These are phyloP conservation scores for Leccinum variicolor DNA, from an alignment of 768 basidiomycete genomes.

Conservation along the genomic window DNA sequence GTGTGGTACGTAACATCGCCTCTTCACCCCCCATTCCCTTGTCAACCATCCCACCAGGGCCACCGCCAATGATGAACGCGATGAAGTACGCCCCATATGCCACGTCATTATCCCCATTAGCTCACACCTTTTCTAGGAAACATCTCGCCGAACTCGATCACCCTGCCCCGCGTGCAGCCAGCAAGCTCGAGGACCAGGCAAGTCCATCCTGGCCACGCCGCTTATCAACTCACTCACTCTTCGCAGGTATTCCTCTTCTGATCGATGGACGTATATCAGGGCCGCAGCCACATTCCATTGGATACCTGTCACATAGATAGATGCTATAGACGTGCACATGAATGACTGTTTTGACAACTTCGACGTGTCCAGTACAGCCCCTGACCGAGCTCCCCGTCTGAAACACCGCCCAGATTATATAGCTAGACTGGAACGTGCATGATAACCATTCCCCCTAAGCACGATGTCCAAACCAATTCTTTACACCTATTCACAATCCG, in stretches of 20 bases:
- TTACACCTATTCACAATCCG: conserved; percentile 35
- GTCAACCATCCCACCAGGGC: conserved; percentile 38
- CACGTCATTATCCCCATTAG: background rate
- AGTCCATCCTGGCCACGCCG: background rate
- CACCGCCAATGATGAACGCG: conserved; percentile 73
- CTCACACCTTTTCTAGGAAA: conserved; percentile 50
- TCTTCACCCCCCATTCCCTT: conserved; percentile 5
- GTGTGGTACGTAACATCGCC: conserved; percentile 59
- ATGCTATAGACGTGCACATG: conserved; percentile 7
- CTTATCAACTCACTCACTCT: conserved; percentile 13
- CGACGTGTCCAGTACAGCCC: background rate
- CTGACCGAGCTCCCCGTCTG: background rate
- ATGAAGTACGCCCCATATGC: conserved; percentile 62
- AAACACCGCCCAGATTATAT: background rate
- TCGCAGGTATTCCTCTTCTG: conserved; percentile 42
- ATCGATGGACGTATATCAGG: background rate
- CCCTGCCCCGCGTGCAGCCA: conserved; percentile 82
- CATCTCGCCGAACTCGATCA: conserved; percentile 86
- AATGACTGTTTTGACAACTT: conserved; percentile 1
- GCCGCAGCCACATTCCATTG: background rate
- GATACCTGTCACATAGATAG: conserved; percentile 5
- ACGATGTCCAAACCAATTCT: conserved; percentile 25
- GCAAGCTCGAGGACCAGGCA: conserved; percentile 91
- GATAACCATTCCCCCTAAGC: background rate
- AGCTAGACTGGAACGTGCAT: background rate